Conservation (phyloP, 2,329 filamentous ascomycete genomes). For the Trichophyton verrucosum region DNA sequence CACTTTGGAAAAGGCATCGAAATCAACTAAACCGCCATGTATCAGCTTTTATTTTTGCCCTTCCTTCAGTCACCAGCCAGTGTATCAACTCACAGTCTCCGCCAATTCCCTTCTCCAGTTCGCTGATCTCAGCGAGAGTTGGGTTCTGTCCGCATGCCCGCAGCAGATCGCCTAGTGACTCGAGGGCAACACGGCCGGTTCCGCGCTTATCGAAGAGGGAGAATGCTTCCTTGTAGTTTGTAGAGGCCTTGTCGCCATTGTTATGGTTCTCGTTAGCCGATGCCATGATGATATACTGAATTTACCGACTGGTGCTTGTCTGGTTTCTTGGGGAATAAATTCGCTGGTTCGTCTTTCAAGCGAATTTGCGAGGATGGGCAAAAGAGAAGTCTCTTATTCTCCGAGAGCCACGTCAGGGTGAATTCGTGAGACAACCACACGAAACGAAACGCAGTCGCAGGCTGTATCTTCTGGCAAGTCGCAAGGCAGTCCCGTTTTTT, state of each 20-base stretch:
- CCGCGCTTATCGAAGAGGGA: constrained; percentile 99
- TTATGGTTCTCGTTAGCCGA: constrained; percentile 14
- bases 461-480: neutral
- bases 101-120: constrained; percentile 81
- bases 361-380: neutral
- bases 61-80: neutral
- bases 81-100: constrained; percentile 63
- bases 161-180: constrained; percentile 82
- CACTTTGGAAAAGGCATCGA: constrained; percentile 91
- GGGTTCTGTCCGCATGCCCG: constrained; percentile 97
- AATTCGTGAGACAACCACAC: neutral
- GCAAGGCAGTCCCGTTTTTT: neutral
- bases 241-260: constrained; percentile 47
- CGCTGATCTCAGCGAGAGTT: constrained; percentile 80
- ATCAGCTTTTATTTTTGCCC: constrained; percentile 1
- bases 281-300: neutral
- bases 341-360: neutral
- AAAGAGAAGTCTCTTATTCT: neutral
- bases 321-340: neutral
- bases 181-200: constrained; percentile 77
- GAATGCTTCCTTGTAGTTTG: constrained; percentile 99
- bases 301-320: neutral
- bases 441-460: neutral
- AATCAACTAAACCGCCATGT: constrained; percentile 58
- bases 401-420: neutral